phyloP scores from a whole-genome alignment of 768 basidiomycete species.

The Lactarius vividus region DNA sequence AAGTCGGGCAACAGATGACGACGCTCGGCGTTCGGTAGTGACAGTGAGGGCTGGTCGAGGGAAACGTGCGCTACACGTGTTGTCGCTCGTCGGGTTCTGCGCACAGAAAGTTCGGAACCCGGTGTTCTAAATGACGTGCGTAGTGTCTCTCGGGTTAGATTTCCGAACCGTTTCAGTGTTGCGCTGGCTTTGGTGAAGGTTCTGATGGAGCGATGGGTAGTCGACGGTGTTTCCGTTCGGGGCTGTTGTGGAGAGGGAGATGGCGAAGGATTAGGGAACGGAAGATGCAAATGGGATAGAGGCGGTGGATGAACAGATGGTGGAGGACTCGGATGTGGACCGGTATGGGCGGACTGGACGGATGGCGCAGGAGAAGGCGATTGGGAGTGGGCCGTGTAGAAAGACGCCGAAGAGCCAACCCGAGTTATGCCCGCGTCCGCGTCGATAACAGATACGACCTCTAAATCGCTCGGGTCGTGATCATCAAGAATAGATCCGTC shows the following conservation, averaged over 20 bases:
- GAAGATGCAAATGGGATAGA: constrained; percentile 19
- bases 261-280: constrained; percentile 13
- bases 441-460: constrained; percentile 13
- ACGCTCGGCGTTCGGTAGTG: constrained; percentile 4
- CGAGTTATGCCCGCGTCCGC: constrained; percentile 10
- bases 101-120: constrained; percentile 17
- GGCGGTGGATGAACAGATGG: constrained; percentile 8
- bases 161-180: constrained; percentile 25
- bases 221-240: constrained; percentile 20
- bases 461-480: constrained; percentile 29
- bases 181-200: constrained; percentile 26
- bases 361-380: constrained; percentile 13
- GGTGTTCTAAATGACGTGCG: constrained; percentile 27
- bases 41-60: constrained; percentile 15
- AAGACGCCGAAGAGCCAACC: constrained; percentile 27
- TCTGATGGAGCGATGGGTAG: constrained; percentile 20
- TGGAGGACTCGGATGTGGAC: constrained; percentile 1
- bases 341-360: not conserved
- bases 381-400: constrained; percentile 28
- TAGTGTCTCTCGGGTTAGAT: constrained; percentile 25
- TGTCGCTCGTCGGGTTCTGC: constrained; percentile 13
- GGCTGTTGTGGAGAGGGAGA: constrained; percentile 12
- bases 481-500: constrained; percentile 32
- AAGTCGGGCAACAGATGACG: constrained; percentile 23
- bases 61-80: constrained; percentile 26